phyloP scores from a whole-genome alignment of 2,329 filamentous ascomycete genomes.

The Drechmeria coniospora region DNA sequence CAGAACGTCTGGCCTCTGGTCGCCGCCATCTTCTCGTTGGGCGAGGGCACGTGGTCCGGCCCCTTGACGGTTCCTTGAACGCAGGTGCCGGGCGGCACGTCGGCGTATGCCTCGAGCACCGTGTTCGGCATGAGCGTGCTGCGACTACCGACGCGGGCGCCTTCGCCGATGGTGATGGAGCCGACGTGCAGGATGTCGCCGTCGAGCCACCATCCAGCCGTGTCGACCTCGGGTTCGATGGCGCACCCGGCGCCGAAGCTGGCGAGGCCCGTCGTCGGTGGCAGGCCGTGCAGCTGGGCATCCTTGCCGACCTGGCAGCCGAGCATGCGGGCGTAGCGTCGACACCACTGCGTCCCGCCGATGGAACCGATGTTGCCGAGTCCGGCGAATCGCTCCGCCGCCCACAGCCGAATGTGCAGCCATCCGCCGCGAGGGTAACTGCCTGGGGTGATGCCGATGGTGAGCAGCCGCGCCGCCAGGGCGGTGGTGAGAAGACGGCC shows the following conservation, averaged over 20 bases:
- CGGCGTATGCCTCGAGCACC: slow-evolving; percentile 6
- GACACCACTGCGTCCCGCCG: slow-evolving; percentile 7
- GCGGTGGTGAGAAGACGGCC: slow-evolving; percentile 7
- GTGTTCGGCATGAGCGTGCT: slow-evolving; percentile 7
- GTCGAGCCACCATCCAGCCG: slow-evolving; percentile 9
- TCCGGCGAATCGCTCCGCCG: slow-evolving; percentile 5
- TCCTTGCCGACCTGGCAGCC: slow-evolving; percentile 7
- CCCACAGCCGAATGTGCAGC: slow-evolving; percentile 8
- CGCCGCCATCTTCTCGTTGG: no score
- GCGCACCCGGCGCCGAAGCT: slow-evolving; percentile 8
- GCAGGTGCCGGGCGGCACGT: slow-evolving; percentile 5
- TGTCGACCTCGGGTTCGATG: slow-evolving; percentile 8
- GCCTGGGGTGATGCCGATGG: slow-evolving; percentile 6
- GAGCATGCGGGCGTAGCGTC: slow-evolving; percentile 7
- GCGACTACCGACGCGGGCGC: slow-evolving; percentile 7
- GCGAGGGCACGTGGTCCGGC: no score
- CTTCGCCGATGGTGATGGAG: slow-evolving; percentile 5
- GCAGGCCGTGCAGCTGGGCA: slow-evolving; percentile 7
- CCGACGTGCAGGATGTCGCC: slow-evolving; percentile 9
- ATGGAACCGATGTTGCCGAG: slow-evolving; percentile 3
- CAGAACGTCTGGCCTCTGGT: no score
- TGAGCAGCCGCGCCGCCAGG: slow-evolving; percentile 3
- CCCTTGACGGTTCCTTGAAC: no score
- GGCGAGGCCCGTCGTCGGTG: slow-evolving; percentile 7
- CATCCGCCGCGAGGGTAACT: slow-evolving; percentile 6